A percentile compares a stretch with the other conserved stretches of the same genome.
Conservation (phyloP, 139 green algal genomes). For the Edaphochlamys debaryana region DNA sequence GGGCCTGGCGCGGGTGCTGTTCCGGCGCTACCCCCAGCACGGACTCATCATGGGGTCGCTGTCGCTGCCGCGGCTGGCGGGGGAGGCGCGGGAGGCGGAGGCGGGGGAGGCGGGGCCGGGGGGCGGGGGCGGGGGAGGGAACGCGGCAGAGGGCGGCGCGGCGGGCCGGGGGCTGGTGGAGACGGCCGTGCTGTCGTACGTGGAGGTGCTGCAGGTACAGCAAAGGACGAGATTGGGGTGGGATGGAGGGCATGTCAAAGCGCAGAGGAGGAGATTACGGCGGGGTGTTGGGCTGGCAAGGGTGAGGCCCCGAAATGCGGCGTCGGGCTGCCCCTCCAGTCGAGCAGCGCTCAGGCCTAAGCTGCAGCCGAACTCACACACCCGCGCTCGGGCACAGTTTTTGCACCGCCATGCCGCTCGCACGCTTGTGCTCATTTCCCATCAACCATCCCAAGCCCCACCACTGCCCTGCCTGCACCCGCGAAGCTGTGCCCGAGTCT, state of each 20-base stretch:
- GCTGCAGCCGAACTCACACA: too few species aligned
- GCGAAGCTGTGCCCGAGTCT: constrained; percentile 2
- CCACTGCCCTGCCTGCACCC: neutral
- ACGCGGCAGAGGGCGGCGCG: neutral
- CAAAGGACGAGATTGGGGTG: too few species aligned
- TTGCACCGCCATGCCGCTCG: too few species aligned
- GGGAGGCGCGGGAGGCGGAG: neutral
- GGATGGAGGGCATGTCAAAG: too few species aligned
- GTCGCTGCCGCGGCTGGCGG: constrained; percentile 12
- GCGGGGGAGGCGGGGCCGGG: neutral
- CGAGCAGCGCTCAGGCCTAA: too few species aligned
- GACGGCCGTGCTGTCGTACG: constrained; percentile 21
- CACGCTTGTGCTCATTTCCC: too few species aligned
- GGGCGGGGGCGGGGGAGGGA: neutral
- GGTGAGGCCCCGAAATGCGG: too few species aligned
- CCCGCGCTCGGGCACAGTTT: too few species aligned
- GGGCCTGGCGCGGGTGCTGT: neutral
- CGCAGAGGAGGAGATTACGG: too few species aligned
- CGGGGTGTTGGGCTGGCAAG: too few species aligned
- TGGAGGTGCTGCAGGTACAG: constrained; percentile 15
- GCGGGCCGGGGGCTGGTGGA: neutral
- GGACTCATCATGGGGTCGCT: neutral
- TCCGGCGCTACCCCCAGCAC: neutral
- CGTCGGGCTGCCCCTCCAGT: too few species aligned
- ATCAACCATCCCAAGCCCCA: neutral